Evolutionary conservation across 768 basidiomycete species (phyloP).

Genomic region (Coprinopsis marcescibilis): DNA sequence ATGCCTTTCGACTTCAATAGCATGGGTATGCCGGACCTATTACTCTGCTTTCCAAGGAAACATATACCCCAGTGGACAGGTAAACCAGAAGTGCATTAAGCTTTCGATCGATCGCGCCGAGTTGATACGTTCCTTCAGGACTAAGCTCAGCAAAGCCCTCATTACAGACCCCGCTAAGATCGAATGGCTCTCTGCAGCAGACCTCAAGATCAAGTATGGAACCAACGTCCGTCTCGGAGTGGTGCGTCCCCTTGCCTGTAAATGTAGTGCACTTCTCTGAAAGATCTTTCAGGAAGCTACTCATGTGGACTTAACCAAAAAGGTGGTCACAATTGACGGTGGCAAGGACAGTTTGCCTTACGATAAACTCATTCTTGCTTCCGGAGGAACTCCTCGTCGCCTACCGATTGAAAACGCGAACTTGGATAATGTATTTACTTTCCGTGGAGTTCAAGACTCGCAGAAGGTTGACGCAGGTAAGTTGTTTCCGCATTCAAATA

Average conservation of each 20-base stretch:
- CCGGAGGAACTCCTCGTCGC: constrained; percentile 67
- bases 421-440: constrained; percentile 70
- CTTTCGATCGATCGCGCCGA: background rate
- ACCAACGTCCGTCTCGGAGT: constrained; percentile 58
- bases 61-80: constrained; percentile 82
- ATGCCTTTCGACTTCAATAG: constrained; percentile 31
- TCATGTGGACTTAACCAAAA: constrained; percentile 54
- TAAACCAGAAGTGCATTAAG: constrained; percentile 4
- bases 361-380: constrained; percentile 74
- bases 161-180: constrained; percentile 74
- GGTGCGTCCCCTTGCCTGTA: constrained; percentile 28
- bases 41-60: constrained; percentile 74
- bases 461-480: constrained; percentile 66
- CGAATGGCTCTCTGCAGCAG: constrained; percentile 64
- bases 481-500: constrained; percentile 14
- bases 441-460: constrained; percentile 66
- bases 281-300: constrained; percentile 53
- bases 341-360: constrained; percentile 60
- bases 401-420: constrained; percentile 74
- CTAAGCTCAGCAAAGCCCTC: constrained; percentile 85
- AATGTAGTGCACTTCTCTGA: background rate
- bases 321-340: constrained; percentile 55
- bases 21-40: constrained; percentile 75
- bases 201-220: constrained; percentile 70
- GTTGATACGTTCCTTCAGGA: constrained; percentile 37